Percentiles rank a stretch among this genome's conserved stretches.
Conservation (phyloP, 345 rosid species). For the Gossypium ekmanianum region DNA sequence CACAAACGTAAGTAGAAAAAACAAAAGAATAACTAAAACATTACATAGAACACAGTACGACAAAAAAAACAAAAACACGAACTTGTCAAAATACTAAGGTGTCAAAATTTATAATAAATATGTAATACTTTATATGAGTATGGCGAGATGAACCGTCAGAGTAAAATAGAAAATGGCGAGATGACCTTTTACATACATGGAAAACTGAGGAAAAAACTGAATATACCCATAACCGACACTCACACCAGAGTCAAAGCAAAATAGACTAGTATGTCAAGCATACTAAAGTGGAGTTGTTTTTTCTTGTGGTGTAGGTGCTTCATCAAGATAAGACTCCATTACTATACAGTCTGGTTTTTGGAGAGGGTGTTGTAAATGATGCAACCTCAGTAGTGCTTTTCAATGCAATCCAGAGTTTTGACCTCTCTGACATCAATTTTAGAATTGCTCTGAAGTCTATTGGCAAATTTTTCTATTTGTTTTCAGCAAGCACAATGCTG, state of each 20-base stretch:
- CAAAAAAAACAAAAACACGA: neutral
- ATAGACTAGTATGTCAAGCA: neutral
- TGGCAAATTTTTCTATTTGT: slow-evolving; percentile 74
- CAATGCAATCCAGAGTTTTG: slow-evolving; percentile 94
- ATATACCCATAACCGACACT: neutral
- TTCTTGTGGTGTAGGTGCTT: slow-evolving; percentile 61
- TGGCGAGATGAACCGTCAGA: neutral
- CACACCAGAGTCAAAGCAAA: neutral
- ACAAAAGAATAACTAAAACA: neutral
- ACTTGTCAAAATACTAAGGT: neutral
- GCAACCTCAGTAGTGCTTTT: slow-evolving; percentile 97
- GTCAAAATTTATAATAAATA: too few species aligned
- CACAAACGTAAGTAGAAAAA: neutral
- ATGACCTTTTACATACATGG: neutral
- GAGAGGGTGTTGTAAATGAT: slow-evolving; percentile 99
- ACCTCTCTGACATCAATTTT: slow-evolving; percentile 56
- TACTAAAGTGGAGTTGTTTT: slow-evolving; percentile 16
- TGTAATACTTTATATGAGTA: neutral
- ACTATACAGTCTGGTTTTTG: slow-evolving; percentile 94
- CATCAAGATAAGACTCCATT: slow-evolving; percentile 97
- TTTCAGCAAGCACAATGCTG: slow-evolving; percentile 74
- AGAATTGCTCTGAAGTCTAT: slow-evolving; percentile 56
- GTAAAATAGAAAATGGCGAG: too few species aligned
- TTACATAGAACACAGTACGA: neutral
- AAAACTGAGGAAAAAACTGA: neutral